Evolutionary conservation across 2,329 filamentous ascomycete genomes (phyloP).

Genomic region (Anthostomella pinea): DNA sequence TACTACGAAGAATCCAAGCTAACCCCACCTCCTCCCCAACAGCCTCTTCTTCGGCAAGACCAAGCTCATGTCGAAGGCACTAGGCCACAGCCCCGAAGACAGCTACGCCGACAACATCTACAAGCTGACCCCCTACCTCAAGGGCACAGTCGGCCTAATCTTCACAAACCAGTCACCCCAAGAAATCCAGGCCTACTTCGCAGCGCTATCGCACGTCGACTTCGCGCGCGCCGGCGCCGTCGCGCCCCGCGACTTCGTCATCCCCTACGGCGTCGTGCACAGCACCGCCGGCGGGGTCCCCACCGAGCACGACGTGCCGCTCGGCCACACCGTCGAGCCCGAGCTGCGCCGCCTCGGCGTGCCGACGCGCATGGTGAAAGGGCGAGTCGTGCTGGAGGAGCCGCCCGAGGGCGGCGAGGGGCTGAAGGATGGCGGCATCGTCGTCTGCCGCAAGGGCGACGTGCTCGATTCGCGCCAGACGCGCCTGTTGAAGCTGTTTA

Average conservation of each 20-base stretch:
- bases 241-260: slow-evolving; percentile 71
- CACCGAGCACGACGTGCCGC: slow-evolving; percentile 75
- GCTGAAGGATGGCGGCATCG: slow-evolving; percentile 55
- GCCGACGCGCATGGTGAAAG: slow-evolving; percentile 84
- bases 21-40: slow-evolving; percentile 11
- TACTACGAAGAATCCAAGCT: slow-evolving; percentile 12
- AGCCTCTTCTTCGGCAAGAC: slow-evolving; percentile 99
- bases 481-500: slow-evolving; percentile 88
- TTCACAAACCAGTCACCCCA: slow-evolving; percentile 76
- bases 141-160: slow-evolving; percentile 83
- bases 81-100: slow-evolving; percentile 74
- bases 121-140: slow-evolving; percentile 64
- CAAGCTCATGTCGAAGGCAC: slow-evolving; percentile 95
- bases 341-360: slow-evolving; percentile 86
- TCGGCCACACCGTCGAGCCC: slow-evolving; percentile 87
- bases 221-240: slow-evolving; percentile 84
- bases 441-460: slow-evolving; percentile 82
- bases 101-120: slow-evolving; percentile 79
- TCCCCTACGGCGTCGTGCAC: slow-evolving; percentile 82
- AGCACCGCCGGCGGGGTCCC: slow-evolving; percentile 77
- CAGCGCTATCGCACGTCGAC: slow-evolving; percentile 70
- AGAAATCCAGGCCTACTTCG: slow-evolving; percentile 71
- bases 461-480: slow-evolving; percentile 88
- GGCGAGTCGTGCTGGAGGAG: slow-evolving; percentile 71
- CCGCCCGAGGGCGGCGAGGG: slow-evolving; percentile 45